phyloP scores from a whole-genome alignment of 1,284 basidiomycete species.

The Pulveroboletus sp. region DNA sequence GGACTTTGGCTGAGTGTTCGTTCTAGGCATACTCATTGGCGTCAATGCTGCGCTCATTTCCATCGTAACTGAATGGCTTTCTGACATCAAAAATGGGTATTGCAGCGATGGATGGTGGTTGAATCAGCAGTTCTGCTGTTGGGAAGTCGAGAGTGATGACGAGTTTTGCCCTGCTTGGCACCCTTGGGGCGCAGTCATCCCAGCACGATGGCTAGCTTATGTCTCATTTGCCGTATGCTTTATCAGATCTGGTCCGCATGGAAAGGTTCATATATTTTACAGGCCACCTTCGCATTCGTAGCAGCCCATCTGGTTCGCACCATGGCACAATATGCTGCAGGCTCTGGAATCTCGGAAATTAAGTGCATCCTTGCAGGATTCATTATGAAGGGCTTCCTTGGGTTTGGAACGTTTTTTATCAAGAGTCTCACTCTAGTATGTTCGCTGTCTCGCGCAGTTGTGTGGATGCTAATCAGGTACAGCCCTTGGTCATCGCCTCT shows the following conservation, averaged over 20 bases:
- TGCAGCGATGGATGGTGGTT: constrained; percentile 99
- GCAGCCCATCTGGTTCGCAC: constrained; percentile 87
- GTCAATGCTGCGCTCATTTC: constrained; percentile 93
- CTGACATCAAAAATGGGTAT: constrained; percentile 96
- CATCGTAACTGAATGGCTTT: constrained; percentile 97
- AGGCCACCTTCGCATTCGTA: constrained; percentile 80
- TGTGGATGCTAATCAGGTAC: constrained; percentile 13
- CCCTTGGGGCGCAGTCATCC: constrained; percentile 80
- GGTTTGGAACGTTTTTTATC: constrained; percentile 85
- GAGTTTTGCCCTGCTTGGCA: constrained; percentile 92
- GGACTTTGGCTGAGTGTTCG: constrained; percentile 1
- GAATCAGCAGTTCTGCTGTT: constrained; percentile 97
- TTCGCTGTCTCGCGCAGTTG: constrained; percentile 15
- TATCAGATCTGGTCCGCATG: constrained; percentile 1
- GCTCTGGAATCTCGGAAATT: constrained; percentile 98
- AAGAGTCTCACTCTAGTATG: constrained; percentile 90
- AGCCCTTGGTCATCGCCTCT: constrained; percentile 98
- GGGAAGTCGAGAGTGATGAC: constrained; percentile 86
- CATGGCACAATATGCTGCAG: constrained; percentile 94
- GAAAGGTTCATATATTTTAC: constrained; percentile 2
- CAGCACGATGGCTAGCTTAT: constrained; percentile 84
- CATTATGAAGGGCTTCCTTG: constrained; percentile 93
- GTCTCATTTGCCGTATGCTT: constrained; percentile 82
- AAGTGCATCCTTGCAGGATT: constrained; percentile 98
- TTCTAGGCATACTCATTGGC: constrained; percentile 85